Conservation (phyloP, 371 early-diverging fungal species). For the Coemansia sp. region DNA sequence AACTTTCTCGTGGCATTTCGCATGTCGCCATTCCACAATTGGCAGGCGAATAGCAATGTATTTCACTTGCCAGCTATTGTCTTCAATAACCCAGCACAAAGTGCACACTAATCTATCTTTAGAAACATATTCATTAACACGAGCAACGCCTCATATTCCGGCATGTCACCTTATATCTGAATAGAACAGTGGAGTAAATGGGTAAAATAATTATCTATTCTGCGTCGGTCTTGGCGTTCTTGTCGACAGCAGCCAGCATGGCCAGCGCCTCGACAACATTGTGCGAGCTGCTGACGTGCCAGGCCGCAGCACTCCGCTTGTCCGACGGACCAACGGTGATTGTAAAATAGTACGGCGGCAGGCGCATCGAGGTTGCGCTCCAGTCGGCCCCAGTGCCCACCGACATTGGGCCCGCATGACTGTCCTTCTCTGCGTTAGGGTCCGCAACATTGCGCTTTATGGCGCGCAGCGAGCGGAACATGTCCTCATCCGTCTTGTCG, state of each 20-base stretch:
- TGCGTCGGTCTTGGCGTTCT: neutral
- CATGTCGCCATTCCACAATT: neutral
- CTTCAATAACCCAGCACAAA: neutral
- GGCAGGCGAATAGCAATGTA: too few species aligned
- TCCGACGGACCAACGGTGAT: constrained; percentile 45
- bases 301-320: constrained; percentile 46
- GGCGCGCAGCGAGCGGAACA: constrained; percentile 73
- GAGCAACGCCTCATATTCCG: neutral
- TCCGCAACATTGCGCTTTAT: constrained; percentile 18
- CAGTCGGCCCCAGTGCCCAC: constrained; percentile 8
- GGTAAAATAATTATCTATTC: neutral
- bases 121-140: neutral
- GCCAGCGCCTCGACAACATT: constrained; percentile 36
- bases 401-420: neutral
- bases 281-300: constrained; percentile 43
- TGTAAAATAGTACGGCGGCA: constrained; percentile 40
- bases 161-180: constrained; percentile 1
- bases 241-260: constrained; percentile 24
- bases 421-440: neutral
- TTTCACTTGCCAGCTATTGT: neutral
- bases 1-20: too few species aligned
- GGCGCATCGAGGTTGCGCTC: constrained; percentile 3
- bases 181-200: neutral
- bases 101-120: neutral
- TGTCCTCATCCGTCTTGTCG: constrained; percentile 97